A percentile compares a stretch with the other conserved stretches of the same genome.
Evolutionary conservation across 2,329 filamentous ascomycete genomes (phyloP).

Genomic region (Madurella fahalii): DNA sequence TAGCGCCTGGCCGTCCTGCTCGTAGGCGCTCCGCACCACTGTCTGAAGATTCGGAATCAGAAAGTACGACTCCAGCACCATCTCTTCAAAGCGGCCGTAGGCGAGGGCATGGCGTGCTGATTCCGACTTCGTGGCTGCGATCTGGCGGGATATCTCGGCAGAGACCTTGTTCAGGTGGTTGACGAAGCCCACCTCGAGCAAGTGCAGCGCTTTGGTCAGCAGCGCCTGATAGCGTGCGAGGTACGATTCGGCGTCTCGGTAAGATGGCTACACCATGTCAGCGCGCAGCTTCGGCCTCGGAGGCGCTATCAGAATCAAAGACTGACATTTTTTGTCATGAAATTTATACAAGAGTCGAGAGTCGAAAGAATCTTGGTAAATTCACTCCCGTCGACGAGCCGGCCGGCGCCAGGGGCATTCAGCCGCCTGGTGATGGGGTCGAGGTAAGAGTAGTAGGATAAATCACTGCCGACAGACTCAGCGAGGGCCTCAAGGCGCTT

Average conservation of each 20-base stretch:
- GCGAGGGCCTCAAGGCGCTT: conserved; percentile 72
- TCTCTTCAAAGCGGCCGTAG: conserved; percentile 57
- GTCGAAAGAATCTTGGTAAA: conserved; percentile 86
- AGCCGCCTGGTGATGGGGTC: conserved; percentile 85
- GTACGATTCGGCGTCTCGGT: conserved; percentile 84
- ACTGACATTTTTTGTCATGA: conserved; percentile 82
- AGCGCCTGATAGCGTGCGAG: conserved; percentile 81
- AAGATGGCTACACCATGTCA: conserved; percentile 56
- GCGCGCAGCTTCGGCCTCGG: background rate
- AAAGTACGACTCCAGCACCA: conserved; percentile 53
- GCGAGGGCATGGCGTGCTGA: conserved; percentile 56
- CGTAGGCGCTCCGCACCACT: conserved; percentile 49
- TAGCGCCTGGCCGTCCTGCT: conserved; percentile 46
- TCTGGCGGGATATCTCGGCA: conserved; percentile 51
- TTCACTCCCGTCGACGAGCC: conserved; percentile 75
- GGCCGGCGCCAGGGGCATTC: conserved; percentile 86
- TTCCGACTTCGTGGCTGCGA: conserved; percentile 53
- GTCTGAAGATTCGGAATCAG: conserved; percentile 54
- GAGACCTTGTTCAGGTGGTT: conserved; percentile 50
- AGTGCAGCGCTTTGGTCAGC: conserved; percentile 61
- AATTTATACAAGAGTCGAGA: conserved; percentile 84
- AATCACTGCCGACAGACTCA: conserved; percentile 78
- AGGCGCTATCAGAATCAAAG: background rate
- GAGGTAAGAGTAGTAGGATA: conserved; percentile 93
- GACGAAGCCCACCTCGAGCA: conserved; percentile 56